Percentiles rank a stretch among this genome's conserved stretches.
phyloP scores from a whole-genome alignment of 495 filamentous ascomycete genomes.

The Talaromyces borbonicus region DNA sequence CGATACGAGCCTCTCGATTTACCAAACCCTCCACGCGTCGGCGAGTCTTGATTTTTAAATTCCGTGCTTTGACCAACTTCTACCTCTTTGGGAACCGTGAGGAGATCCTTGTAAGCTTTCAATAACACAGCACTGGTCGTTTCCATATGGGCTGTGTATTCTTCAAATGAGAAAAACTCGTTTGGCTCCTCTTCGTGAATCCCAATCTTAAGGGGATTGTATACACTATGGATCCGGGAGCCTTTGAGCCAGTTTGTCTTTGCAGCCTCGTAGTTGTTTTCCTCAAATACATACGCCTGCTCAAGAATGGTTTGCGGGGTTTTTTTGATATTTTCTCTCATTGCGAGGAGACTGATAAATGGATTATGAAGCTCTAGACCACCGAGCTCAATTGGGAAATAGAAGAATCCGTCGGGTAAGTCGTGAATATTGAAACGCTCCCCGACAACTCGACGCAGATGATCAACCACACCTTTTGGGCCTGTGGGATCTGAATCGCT shows the following conservation, averaged over 20 bases:
- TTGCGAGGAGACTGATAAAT: constrained; percentile 42
- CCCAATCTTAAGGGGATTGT: neutral
- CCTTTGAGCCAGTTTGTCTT: constrained; percentile 36
- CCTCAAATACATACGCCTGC: constrained; percentile 20
- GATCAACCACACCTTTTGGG: constrained; percentile 43
- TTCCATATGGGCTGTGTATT: constrained; percentile 44
- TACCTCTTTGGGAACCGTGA: constrained; percentile 26
- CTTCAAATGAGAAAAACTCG: constrained; percentile 43
- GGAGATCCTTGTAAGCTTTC: constrained; percentile 27
- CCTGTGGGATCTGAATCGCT: constrained; percentile 8
- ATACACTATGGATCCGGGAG: constrained; percentile 5
- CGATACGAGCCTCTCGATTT: constrained; percentile 12
- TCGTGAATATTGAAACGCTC: constrained; percentile 43
- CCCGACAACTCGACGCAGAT: constrained; percentile 44
- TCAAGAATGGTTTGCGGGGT: constrained; percentile 35
- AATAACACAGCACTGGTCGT: constrained; percentile 25
- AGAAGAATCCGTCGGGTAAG: constrained; percentile 61
- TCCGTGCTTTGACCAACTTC: constrained; percentile 20
- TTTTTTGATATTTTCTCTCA: constrained; percentile 41
- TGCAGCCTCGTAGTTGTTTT: constrained; percentile 32
- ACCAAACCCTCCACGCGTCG: too few relatives aligned
- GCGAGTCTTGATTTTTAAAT: constrained; percentile 18
- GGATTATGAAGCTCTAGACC: constrained; percentile 49
- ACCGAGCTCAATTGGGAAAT: constrained; percentile 50
- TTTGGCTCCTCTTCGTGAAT: constrained; percentile 10